Evolutionary conservation across 192 early-diverging fungal genomes (phyloP).

Genomic region (Coemansia sp.): DNA sequence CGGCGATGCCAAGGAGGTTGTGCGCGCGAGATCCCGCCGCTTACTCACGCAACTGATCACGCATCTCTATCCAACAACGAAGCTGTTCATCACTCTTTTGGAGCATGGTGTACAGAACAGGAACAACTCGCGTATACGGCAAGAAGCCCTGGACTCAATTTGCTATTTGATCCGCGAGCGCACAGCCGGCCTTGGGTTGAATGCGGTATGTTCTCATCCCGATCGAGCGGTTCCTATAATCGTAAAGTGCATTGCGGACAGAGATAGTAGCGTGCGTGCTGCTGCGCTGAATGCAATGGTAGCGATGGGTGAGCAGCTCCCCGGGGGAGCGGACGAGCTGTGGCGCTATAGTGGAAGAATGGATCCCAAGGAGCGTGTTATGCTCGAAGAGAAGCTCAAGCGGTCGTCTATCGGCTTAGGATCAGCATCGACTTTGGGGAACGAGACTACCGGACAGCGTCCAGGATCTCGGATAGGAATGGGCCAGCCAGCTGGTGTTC

Average conservation of each 20-base stretch:
- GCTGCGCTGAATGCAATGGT: slow-evolving; percentile 73
- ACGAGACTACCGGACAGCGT: slow-evolving; percentile 9
- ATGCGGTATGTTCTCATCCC: slow-evolving; percentile 55
- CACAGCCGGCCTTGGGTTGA: slow-evolving; percentile 37
- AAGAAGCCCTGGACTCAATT: slow-evolving; percentile 82
- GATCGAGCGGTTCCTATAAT: slow-evolving; percentile 71
- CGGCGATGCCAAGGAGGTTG: slow-evolving; percentile 83
- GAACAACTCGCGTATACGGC: slow-evolving; percentile 76
- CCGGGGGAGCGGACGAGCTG: slow-evolving; percentile 65
- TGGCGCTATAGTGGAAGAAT: slow-evolving; percentile 72
- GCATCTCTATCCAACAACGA: slow-evolving; percentile 77
- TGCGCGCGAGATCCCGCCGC: slow-evolving; percentile 67
- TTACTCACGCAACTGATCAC: slow-evolving; percentile 68
- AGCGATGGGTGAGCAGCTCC: slow-evolving; percentile 69
- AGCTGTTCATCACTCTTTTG: slow-evolving; percentile 71
- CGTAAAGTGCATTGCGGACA: slow-evolving; percentile 72
- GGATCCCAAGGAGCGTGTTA: slow-evolving; percentile 76
- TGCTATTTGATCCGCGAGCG: slow-evolving; percentile 66
- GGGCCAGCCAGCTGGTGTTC: slow-evolving; percentile 23
- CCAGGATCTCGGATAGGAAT: slow-evolving; percentile 35
- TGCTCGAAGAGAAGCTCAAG: slow-evolving; percentile 80
- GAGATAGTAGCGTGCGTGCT: slow-evolving; percentile 79
- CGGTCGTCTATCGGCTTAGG: slow-evolving; percentile 41
- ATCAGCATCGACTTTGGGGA: background rate
- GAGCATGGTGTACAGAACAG: slow-evolving; percentile 66